phyloP scores from a whole-genome alignment of 176 grass and related monocot genomes.

The Hyparrhenia diplandra region DNA sequence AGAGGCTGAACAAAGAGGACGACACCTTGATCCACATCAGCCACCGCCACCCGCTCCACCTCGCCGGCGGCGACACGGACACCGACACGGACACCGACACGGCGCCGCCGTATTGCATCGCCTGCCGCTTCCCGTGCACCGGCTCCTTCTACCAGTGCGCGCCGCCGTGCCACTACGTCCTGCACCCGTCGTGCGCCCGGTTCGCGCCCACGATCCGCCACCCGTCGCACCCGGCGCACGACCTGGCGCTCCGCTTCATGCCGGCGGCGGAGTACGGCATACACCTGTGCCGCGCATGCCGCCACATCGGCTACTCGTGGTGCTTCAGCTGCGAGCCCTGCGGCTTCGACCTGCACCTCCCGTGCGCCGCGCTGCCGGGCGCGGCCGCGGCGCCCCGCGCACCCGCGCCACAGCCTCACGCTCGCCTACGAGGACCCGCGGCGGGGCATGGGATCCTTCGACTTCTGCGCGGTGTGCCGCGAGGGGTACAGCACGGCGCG shows the following conservation, averaged over 20 bases:
- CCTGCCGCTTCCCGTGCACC: background rate
- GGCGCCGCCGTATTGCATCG: background rate
- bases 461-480: background rate
- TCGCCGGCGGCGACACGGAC: background rate
- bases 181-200: conserved; percentile 27
- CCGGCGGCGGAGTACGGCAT: conserved; percentile 1
- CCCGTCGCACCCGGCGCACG: conserved; percentile 18
- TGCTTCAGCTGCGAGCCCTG: conserved; percentile 18
- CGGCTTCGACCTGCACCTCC: conserved; percentile 37
- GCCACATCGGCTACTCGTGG: background rate
- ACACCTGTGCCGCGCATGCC: background rate
- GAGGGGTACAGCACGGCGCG: background rate
- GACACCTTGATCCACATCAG: conserved; percentile 9
- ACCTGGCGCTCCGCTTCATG: conserved; percentile 1
- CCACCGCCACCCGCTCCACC: conserved; percentile 24
- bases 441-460: background rate
- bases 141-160: conserved; percentile 14
- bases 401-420: background rate
- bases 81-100: background rate
- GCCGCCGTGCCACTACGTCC: conserved; percentile 15
- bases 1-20: background rate
- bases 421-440: background rate
- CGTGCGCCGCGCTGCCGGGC: conserved; percentile 11
- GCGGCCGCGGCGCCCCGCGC: background rate
- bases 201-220: conserved; percentile 14